phyloP scores from a whole-genome alignment of 345 rosid genomes.

The Erysimum cheiranthoides region DNA sequence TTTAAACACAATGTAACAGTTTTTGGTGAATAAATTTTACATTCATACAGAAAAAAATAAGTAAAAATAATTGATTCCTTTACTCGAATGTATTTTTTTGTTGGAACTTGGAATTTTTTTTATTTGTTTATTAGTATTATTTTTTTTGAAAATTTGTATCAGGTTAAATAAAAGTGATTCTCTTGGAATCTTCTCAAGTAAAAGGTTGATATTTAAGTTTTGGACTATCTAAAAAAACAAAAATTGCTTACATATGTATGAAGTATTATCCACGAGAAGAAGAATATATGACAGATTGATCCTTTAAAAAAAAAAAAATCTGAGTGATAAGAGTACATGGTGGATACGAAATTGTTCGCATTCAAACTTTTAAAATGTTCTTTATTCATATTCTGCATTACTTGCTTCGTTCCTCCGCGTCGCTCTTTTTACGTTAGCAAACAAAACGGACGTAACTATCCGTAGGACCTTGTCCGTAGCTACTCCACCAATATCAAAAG shows the following conservation, averaged over 20 bases:
- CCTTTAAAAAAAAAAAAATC: background rate
- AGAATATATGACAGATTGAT: slow-evolving; percentile 19
- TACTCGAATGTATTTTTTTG: background rate
- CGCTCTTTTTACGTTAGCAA: slow-evolving; percentile 42
- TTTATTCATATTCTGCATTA: slow-evolving; percentile 27
- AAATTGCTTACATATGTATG: background rate
- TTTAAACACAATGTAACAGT: too few species aligned
- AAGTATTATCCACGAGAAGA: slow-evolving; percentile 30
- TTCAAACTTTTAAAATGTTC: slow-evolving; percentile 10
- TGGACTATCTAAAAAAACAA: slow-evolving; percentile 24
- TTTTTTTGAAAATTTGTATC: background rate
- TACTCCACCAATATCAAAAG: slow-evolving; percentile 25
- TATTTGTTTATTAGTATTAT: background rate
- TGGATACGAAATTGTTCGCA: slow-evolving; percentile 22
- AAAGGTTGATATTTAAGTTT: slow-evolving; percentile 30
- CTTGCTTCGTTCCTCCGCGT: slow-evolving; percentile 47
- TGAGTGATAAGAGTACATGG: background rate
- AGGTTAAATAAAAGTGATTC: background rate
- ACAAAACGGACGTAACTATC: slow-evolving; percentile 45
- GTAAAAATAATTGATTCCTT: background rate
- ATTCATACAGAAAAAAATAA: too few species aligned
- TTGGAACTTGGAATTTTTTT: background rate
- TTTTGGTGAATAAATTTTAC: too few species aligned
- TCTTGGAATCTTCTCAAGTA: slow-evolving; percentile 12
- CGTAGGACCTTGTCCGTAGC: slow-evolving; percentile 24